Base-by-base conservation (phyloP, 176 grass and related monocot genomes). In the Musa beccarii region DNA sequence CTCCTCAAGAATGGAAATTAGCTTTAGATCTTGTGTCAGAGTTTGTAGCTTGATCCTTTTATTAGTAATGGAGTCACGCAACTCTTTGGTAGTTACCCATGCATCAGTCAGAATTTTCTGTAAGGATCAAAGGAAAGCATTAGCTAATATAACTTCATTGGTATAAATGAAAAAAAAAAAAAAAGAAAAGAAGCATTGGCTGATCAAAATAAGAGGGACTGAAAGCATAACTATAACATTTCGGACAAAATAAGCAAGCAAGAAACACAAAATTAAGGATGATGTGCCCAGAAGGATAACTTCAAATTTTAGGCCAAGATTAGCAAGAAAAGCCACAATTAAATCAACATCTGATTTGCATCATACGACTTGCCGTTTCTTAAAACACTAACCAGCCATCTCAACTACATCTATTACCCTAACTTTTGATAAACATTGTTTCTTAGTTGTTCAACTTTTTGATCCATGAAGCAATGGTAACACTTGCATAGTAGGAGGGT, bases 21-120 rank as follows among this genome's bases (percentile, higher is more conserved):
- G 53, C 52, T 70, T 79, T 69, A 79, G 54, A 79, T 69, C 56
- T 49, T 79, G 77, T 25, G 4, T 79, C 52, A 79, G 66, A 79
- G 56, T 23, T 69, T 70, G 65, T 66, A 79, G 66, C 25, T 56
- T 79, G 14, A 49, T 79, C 66, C 17, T 79, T 56, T 70, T 70
- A 79, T 55, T n/a, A 59, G 77, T 56, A 52, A 79, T 67, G 52
- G 77, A 79, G 70, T 79, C 77, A 56, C 53, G 66, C 53, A 79
- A 57, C 15, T 69, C 53, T 67, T 15, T 21, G 52, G 53, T 49
- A 56, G 17, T 70, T 49, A 57, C 70, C 77, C 77, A 79, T 21
- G 77, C 65, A 79, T 70, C 49, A 57, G 57, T 57, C 25, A 79
- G 51, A 49, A 43, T 79, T 50, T 79, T 79, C 76, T 79, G 76